These are phyloP conservation scores for Plantago major DNA, from an alignment of 257 asterid genomes.

Conservation along the genomic window DNA sequence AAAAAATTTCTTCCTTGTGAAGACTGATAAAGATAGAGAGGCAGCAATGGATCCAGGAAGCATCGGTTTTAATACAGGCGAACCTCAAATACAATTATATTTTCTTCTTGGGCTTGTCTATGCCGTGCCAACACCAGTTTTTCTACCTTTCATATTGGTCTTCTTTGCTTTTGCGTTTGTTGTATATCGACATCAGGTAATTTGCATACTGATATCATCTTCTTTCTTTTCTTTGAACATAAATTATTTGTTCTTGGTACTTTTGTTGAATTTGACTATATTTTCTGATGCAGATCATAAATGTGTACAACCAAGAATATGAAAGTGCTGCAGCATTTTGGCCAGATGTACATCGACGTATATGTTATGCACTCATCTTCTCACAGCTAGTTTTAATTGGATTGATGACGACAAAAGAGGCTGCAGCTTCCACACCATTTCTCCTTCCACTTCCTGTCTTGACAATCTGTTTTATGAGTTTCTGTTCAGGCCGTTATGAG, in stretches of 20 bases:
- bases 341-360: slow-evolving; percentile 95
- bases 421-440: slow-evolving; percentile 57
- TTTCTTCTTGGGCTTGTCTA: slow-evolving; percentile 90
- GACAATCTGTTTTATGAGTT: slow-evolving; percentile 57
- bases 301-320: slow-evolving; percentile 89
- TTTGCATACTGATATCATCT: not conserved
- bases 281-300: slow-evolving; percentile 57
- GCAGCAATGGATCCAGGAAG: slow-evolving; percentile 96
- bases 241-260: not conserved
- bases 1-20: slow-evolving; percentile 76
- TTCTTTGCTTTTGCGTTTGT: slow-evolving; percentile 76
- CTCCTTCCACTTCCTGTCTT: slow-evolving; percentile 63
- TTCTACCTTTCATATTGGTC: slow-evolving; percentile 83
- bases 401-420: slow-evolving; percentile 65
- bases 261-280: not conserved
- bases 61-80: slow-evolving; percentile 84
- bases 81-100: slow-evolving; percentile 90
- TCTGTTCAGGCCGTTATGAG: slow-evolving; percentile 82
- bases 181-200: slow-evolving; percentile 91
- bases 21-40: slow-evolving; percentile 85
- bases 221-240: slow-evolving; percentile 3
- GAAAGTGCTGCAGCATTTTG: slow-evolving; percentile 94
- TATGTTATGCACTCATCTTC: slow-evolving; percentile 61
- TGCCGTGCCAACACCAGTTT: slow-evolving; percentile 82
- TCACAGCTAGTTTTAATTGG: slow-evolving; percentile 81